Conservation (phyloP, 1,284 basidiomycete species). For the Phlebopus sp. region DNA sequence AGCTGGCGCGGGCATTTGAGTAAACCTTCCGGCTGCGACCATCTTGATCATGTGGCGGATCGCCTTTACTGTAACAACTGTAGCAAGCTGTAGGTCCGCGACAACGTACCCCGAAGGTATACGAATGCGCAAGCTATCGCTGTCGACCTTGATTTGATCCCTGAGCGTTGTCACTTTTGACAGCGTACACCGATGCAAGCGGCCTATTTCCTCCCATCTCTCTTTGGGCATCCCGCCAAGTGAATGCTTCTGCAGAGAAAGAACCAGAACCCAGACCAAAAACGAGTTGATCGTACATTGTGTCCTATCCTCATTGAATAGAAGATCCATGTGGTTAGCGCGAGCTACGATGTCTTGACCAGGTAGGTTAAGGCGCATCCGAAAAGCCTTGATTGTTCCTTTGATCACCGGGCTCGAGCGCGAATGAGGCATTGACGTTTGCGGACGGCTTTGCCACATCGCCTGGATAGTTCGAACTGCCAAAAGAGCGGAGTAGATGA, state of each 20-base stretch:
- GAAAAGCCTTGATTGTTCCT: constrained; percentile 40
- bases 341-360: constrained; percentile 47
- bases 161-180: constrained; percentile 30
- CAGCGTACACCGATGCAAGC: constrained; percentile 62
- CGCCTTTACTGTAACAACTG: constrained; percentile 64
- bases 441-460: constrained; percentile 33
- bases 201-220: constrained; percentile 80
- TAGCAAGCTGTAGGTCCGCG: constrained; percentile 70
- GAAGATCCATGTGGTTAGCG: constrained; percentile 41
- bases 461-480: constrained; percentile 55
- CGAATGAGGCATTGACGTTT: constrained; percentile 12
- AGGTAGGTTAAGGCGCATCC: constrained; percentile 47
- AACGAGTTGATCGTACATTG: constrained; percentile 38
- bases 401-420: constrained; percentile 26
- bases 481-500: constrained; percentile 73
- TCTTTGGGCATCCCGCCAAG: constrained; percentile 33
- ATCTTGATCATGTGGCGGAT: constrained; percentile 60
- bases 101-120: constrained; percentile 82
- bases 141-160: constrained; percentile 47
- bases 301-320: constrained; percentile 13
- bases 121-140: constrained; percentile 68
- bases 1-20: constrained; percentile 51
- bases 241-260: constrained; percentile 24
- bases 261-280: constrained; percentile 46
- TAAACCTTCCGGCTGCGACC: constrained; percentile 45